These are phyloP conservation scores for Aureobasidium musti DNA, from an alignment of 2,329 filamentous ascomycete genomes.

Conservation along the genomic window DNA sequence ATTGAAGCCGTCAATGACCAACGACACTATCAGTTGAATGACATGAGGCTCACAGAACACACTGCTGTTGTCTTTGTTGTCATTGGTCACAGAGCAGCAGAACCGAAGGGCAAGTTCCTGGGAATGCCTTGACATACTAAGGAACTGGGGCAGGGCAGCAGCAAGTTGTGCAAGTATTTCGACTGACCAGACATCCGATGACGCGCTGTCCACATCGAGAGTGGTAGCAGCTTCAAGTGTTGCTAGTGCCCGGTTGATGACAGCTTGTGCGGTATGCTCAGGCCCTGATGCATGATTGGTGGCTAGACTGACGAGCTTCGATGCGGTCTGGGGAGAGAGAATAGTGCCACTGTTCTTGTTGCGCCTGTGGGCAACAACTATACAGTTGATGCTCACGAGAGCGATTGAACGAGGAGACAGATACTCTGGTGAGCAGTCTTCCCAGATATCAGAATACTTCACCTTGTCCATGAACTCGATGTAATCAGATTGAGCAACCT, in stretches of 20 bases:
- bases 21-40: constrained; percentile 45
- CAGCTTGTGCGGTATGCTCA: background rate
- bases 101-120: constrained; percentile 62
- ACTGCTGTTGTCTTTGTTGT: constrained; percentile 67
- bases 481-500: constrained; percentile 61
- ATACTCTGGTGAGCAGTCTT: constrained; percentile 50
- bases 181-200: constrained; percentile 16
- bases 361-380: constrained; percentile 31
- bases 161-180: constrained; percentile 9
- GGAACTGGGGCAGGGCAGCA: constrained; percentile 1
- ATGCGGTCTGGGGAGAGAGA: background rate
- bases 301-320: constrained; percentile 50
- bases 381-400: constrained; percentile 54
- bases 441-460: constrained; percentile 57
- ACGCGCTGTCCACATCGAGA: background rate
- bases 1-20: constrained; percentile 37
- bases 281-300: background rate
- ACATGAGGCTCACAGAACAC: constrained; percentile 62
- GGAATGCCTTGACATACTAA: background rate
- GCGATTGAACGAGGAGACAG: constrained; percentile 66
- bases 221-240: constrained; percentile 40
- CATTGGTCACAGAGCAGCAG: constrained; percentile 83
- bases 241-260: constrained; percentile 5
- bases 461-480: constrained; percentile 57
- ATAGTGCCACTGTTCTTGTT: constrained; percentile 44